Percentiles rank a stretch among this genome's conserved stretches.
phyloP scores from a whole-genome alignment of 192 early-diverging fungal species.

The Entophlyctis helioformis region DNA sequence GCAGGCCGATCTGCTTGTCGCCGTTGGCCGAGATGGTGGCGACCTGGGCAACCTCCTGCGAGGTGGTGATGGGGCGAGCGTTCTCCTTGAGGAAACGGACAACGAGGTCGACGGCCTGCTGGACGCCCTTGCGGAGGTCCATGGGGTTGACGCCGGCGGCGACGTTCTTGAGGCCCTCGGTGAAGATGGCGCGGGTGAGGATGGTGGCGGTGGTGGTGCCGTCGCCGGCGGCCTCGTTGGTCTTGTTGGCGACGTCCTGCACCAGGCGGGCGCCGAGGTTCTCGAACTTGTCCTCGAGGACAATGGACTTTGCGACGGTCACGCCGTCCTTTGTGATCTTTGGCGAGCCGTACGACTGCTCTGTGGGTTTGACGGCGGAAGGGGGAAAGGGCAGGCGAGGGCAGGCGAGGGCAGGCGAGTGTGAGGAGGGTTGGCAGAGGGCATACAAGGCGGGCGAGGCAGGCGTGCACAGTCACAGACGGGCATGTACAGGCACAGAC shows the following conservation, averaged over 20 bases:
- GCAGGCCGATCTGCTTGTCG: conserved; percentile 86
- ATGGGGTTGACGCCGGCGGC: conserved; percentile 99
- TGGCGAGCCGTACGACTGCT: conserved; percentile 92
- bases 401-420: no score
- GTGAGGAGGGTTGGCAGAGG: no score
- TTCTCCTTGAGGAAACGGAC: conserved; percentile 88
- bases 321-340: conserved; percentile 99
- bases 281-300: conserved; percentile 96
- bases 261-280: conserved; percentile 97
- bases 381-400: no score
- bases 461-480: background rate
- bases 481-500: background rate
- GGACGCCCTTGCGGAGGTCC: conserved; percentile 88
- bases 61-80: conserved; percentile 84
- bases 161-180: conserved; percentile 98
- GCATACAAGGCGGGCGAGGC: no score
- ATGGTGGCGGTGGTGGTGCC: conserved; percentile 99
- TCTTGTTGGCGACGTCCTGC: conserved; percentile 99
- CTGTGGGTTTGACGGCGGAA: conserved; percentile 15
- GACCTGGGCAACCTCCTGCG: conserved; percentile 95
- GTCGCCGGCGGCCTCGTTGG: conserved; percentile 98
- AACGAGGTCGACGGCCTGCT: conserved; percentile 85
- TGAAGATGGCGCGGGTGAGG: conserved; percentile 95
- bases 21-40: conserved; percentile 99
- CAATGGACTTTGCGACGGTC: conserved; percentile 96